Evolutionary conservation across 371 early-diverging fungal species (phyloP).

Genomic region (Rhizopus stolonifer): DNA sequence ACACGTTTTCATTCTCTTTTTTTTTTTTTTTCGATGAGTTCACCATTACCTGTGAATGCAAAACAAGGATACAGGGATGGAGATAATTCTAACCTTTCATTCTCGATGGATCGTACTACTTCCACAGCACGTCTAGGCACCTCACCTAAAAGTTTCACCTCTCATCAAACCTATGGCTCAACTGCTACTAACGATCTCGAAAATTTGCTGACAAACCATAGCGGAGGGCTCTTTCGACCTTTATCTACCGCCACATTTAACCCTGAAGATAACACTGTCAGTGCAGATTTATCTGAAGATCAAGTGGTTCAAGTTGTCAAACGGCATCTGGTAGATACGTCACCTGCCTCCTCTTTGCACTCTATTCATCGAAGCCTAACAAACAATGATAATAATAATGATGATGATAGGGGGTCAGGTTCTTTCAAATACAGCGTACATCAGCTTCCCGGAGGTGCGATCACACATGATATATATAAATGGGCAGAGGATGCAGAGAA

Average conservation of each 20-base stretch:
- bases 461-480: constrained; percentile 64
- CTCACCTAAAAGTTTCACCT: constrained; percentile 30
- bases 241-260: constrained; percentile 36
- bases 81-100: constrained; percentile 23
- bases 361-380: constrained; percentile 21
- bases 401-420: constrained; percentile 15
- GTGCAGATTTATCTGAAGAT: constrained; percentile 59
- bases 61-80: constrained; percentile 35
- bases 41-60: constrained; percentile 52
- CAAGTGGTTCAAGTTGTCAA: constrained; percentile 69
- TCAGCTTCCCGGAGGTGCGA: constrained; percentile 53
- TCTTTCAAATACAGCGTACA: constrained; percentile 28
- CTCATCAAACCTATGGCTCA: constrained; percentile 34
- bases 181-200: constrained; percentile 38
- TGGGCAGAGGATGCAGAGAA: constrained; percentile 47
- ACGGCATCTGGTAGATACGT: constrained; percentile 61
- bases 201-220: constrained; percentile 25
- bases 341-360: constrained; percentile 31
- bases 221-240: constrained; percentile 32
- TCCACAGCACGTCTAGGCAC: constrained; percentile 40
- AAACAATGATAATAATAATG: constrained; percentile 10
- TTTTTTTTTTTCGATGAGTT: constrained; percentile 28
- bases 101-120: constrained; percentile 31
- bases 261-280: constrained; percentile 40
- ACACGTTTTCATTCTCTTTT: constrained; percentile 10